Evolutionary conservation across 2,329 filamentous ascomycete species (phyloP).

Genomic region (Ophiostoma piceae): DNA sequence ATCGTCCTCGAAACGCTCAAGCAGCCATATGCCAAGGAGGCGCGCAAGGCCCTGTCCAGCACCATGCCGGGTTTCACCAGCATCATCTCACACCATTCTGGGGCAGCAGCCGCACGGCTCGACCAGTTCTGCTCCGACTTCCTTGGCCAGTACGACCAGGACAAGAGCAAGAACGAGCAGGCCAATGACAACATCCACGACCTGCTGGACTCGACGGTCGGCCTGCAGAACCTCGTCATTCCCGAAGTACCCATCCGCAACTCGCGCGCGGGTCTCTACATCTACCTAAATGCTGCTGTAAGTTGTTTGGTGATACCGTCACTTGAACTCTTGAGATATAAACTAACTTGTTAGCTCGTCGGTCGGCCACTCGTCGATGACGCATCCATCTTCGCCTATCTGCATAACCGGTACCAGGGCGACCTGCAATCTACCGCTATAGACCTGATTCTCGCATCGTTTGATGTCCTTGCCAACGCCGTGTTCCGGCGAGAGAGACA

Average conservation of each 20-base stretch:
- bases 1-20: conserved; percentile 51
- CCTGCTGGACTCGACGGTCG: conserved; percentile 52
- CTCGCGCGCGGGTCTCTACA: conserved; percentile 75
- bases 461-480: conserved; percentile 83
- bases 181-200: conserved; percentile 51
- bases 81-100: conserved; percentile 52
- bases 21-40: conserved; percentile 47
- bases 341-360: conserved; percentile 54
- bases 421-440: conserved; percentile 72
- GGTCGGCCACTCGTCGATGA: conserved; percentile 82
- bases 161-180: conserved; percentile 38
- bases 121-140: conserved; percentile 55
- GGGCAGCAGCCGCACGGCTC: conserved; percentile 49
- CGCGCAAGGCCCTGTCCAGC: conserved; percentile 46
- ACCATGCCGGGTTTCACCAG: conserved; percentile 51
- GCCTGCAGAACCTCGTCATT: conserved; percentile 50
- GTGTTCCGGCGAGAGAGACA: conserved; percentile 61
- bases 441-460: conserved; percentile 80
- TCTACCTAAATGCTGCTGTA: conserved; percentile 79
- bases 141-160: conserved; percentile 52
- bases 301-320: conserved; percentile 29
- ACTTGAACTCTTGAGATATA: not conserved
- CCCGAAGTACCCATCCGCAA: conserved; percentile 65
- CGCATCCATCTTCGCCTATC: conserved; percentile 66
- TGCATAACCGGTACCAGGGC: conserved; percentile 75